phyloP scores from a whole-genome alignment of 805 yeast species.

The Kuraishia capsulata region DNA sequence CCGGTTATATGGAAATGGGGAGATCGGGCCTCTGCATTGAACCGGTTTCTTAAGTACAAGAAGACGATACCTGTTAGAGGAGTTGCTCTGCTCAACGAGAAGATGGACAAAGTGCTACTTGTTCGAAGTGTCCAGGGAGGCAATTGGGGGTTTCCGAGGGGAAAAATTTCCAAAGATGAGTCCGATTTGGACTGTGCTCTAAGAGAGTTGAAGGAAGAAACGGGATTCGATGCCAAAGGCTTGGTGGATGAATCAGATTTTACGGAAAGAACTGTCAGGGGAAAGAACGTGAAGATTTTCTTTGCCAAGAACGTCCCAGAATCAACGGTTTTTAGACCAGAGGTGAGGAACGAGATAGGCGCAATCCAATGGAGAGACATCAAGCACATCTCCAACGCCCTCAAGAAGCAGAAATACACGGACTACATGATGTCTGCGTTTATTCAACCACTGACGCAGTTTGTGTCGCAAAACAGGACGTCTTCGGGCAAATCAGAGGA shows the following conservation, averaged over 20 bases:
- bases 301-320: conserved; percentile 73
- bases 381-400: conserved; percentile 28
- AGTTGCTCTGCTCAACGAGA: conserved; percentile 73
- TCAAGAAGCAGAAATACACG: conserved; percentile 19
- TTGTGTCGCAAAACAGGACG: background rate
- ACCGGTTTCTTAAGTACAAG: conserved; percentile 77
- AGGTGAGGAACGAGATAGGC: conserved; percentile 81
- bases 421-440: conserved; percentile 40
- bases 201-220: conserved; percentile 89
- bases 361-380: conserved; percentile 73
- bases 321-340: conserved; percentile 64
- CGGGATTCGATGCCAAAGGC: conserved; percentile 76
- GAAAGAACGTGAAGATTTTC: conserved; percentile 81
- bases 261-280: conserved; percentile 71
- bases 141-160: conserved; percentile 94
- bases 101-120: conserved; percentile 59
- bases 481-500: conserved; percentile 33
- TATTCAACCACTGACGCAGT: conserved; percentile 32
- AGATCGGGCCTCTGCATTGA: conserved; percentile 69
- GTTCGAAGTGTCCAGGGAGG: conserved; percentile 78
- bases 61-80: conserved; percentile 93
- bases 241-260: conserved; percentile 61
- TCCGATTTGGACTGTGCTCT: conserved; percentile 81
- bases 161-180: conserved; percentile 92
- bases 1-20: conserved; percentile 83